Base-by-base conservation (phyloP, 495 filamentous ascomycete genomes). In the Hapsidospora chrysogenum region DNA sequence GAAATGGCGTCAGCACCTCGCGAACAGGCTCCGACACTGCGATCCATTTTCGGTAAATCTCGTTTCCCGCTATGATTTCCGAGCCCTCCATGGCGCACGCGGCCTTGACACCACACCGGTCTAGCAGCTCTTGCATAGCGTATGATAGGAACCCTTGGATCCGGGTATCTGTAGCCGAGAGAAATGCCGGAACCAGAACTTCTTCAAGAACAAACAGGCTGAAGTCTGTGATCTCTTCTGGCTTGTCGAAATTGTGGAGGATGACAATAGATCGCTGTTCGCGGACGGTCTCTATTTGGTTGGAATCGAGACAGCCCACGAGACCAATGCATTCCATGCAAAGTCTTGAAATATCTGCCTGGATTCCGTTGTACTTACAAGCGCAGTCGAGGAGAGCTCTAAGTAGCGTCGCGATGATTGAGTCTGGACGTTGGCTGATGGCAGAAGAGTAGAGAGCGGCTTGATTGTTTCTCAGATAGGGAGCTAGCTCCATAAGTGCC, bases 41-140 rank as follows among this genome's bases (percentile, higher is more conserved):
- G 11, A 71, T 52, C 86, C 86, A 97, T 54, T 76, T 76, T 33
- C 65, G 57, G 48, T 77, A 76, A 36, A 70, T 65, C 17, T 46
- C 43, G 14, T 27, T 31, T 17, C 27, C 39, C 2, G 19, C 18
- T 33, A 40, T 38, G 30, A 19, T 40, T 1, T 27, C 29, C 4
- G 28, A 36, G 9, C 39, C 42, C 30, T 41, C 19, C 39, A 49
- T 43, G n/a, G 42, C 33, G 15, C 55, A 68, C 4, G 76, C 67
- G n/a, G 57, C 53, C 25, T 70, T 72, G 38, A 93, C 70, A 18
- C 76, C 72, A 47, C 76, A 76, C 39, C 76, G 72, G 36, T 74
- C 76, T 7, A 96, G 68, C 7, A 99, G 64, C 44, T 89, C 79
- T 53, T 99, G 89, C 77, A 96, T 93, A 2, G 76, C 80, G 50